These are phyloP conservation scores for Recurvomyces mirabilis DNA, from an alignment of 495 filamentous ascomycete species.

Conservation along the genomic window DNA sequence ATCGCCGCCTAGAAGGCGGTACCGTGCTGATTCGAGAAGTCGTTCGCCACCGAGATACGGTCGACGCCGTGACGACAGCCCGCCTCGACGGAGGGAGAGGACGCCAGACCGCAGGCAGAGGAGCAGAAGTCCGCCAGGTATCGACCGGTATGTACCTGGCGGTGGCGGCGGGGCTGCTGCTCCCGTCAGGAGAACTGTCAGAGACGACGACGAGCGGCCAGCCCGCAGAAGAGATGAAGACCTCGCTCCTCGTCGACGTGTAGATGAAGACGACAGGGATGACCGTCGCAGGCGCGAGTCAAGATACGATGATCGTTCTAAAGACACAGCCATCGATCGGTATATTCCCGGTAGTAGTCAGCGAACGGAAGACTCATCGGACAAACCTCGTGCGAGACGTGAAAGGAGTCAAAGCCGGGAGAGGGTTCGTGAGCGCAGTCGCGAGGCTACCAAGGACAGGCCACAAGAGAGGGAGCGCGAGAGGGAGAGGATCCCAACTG, in stretches of 20 bases:
- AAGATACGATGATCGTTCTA: no score
- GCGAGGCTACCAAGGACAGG: constrained; percentile 13
- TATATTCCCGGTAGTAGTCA: constrained; percentile 24
- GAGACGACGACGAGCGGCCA: not conserved
- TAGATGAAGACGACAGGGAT: not conserved
- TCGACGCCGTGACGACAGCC: not conserved
- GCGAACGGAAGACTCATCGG: constrained; percentile 6
- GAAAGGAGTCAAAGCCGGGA: constrained; percentile 19
- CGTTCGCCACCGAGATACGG: constrained; percentile 15
- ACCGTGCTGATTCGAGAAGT: constrained; percentile 11
- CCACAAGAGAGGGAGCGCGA: constrained; percentile 4
- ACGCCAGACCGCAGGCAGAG: constrained; percentile 3
- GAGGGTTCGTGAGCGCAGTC: constrained; percentile 19
- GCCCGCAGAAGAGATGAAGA: not conserved
- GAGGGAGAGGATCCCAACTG: constrained; percentile 8
- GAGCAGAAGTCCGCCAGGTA: constrained; percentile 22
- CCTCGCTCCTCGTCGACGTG: not conserved
- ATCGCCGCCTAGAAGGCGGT: constrained; percentile 11
- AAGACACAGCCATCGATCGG: constrained; percentile 24
- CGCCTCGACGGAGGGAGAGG: constrained; percentile 6
- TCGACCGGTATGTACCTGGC: constrained; percentile 28
- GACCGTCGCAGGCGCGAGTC: not conserved
- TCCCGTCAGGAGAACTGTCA: no score
- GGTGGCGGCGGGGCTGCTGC: constrained; percentile 4
- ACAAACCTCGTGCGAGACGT: constrained; percentile 9